These are phyloP conservation scores for Saturnispora silvae DNA, from an alignment of 805 yeast species.

Conservation along the genomic window DNA sequence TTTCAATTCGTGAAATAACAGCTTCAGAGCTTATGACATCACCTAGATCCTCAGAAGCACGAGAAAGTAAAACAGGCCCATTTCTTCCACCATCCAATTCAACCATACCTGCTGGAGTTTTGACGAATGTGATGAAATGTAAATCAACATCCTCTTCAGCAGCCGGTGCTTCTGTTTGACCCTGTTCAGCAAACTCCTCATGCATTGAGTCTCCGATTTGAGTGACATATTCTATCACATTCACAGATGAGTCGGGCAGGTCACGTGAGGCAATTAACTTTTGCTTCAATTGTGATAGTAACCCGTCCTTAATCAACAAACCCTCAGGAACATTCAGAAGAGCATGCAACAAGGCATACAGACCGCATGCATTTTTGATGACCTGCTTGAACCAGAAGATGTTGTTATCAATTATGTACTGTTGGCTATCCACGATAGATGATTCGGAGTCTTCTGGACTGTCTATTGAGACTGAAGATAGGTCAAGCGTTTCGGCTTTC, in stretches of 20 bases:
- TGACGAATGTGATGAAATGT: constrained; percentile 72
- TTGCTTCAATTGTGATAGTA: constrained; percentile 18
- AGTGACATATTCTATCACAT: constrained; percentile 16
- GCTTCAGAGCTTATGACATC: constrained; percentile 46
- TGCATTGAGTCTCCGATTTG: constrained; percentile 26
- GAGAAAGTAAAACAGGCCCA: constrained; percentile 55
- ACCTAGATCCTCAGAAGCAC: not conserved
- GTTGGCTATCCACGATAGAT: not conserved
- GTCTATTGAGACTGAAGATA: not conserved
- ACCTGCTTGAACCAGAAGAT: constrained; percentile 79
- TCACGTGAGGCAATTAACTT: constrained; percentile 16
- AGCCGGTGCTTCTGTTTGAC: constrained; percentile 59
- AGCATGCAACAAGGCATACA: constrained; percentile 72
- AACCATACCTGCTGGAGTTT: constrained; percentile 43
- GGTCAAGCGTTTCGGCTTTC: not conserved
- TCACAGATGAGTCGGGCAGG: constrained; percentile 17
- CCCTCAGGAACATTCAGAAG: constrained; percentile 37
- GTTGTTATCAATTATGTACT: constrained; percentile 11
- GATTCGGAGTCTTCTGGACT: not conserved
- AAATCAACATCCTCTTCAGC: constrained; percentile 45
- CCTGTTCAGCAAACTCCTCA: constrained; percentile 36
- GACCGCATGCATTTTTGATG: constrained; percentile 83
- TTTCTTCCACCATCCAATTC: constrained; percentile 84
- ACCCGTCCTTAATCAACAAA: constrained; percentile 30
- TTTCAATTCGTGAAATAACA: constrained; percentile 46